Evolutionary conservation across 345 rosid species (phyloP), one percentile per base, ranked within the genome.

Genomic region (Conringia planisiliqua): DNA sequence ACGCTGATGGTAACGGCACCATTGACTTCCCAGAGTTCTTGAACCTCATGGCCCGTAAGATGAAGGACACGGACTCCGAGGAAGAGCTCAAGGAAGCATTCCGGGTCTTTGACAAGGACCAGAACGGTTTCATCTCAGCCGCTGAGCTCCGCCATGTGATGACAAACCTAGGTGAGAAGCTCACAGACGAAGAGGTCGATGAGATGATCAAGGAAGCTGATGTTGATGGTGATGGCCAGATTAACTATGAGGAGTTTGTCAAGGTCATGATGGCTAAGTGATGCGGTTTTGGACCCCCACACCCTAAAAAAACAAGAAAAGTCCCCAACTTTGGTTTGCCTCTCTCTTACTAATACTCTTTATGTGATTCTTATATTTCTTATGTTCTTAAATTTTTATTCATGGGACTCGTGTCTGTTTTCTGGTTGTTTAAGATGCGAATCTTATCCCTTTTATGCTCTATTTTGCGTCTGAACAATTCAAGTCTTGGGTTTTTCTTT

Each of bases 241-340:
- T 89, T 75, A 89, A 89, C 84, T 89, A 89, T 1, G 92, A 89
- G 71, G 96, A 89, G 77, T 89, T 89, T 72, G 96, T 89, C 16
- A 89, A 87, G 85, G 90, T 89, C 66, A 89, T 89, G 96, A 89
- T 89, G 96, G 96, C 96, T 38, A 89, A 90, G 88, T 90, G 79
- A 84, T 64, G 38, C 48, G 47, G 46, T 14, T 64, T 56, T 35
- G 7, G 63, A n/a, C 16, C 65, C 32, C 43, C n/a, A n/a, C 6
- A 1, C 1, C 0, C 3, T 7, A 36, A 12, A 36, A n/a, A 5
- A 1, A 12, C 7, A 36, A 12, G 24, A n/a, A 5, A 18, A 6
- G 22, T 35, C 10, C 22, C 43, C 13, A 69, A 11, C 35, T 36
- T 46, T 74, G 78, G 60, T 46, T 35, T 66, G 47, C 58, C 26